phyloP scores from a whole-genome alignment of 176 grass and related monocot species.

The Oropetium thomaeum region DNA sequence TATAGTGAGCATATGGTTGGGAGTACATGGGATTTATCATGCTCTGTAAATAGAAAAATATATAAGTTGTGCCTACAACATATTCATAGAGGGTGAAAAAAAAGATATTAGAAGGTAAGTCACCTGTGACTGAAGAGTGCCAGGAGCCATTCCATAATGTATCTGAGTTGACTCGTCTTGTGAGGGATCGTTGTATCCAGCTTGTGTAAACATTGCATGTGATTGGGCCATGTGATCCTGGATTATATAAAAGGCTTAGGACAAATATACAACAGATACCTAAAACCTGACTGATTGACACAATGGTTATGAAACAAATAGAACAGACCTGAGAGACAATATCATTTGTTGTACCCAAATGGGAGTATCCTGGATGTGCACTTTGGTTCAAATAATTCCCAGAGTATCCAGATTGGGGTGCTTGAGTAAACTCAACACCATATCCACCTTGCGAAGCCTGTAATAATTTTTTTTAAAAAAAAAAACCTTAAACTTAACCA shows the following conservation, averaged over 20 bases:
- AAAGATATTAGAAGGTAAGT: background rate
- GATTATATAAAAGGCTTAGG: slow-evolving; percentile 32
- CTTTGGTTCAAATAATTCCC: slow-evolving; percentile 95
- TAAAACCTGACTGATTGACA: background rate
- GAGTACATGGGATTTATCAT: slow-evolving; percentile 89
- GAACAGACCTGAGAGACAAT: slow-evolving; percentile 74
- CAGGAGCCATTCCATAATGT: slow-evolving; percentile 68
- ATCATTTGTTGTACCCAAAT: slow-evolving; percentile 72
- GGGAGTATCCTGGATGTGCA: slow-evolving; percentile 82
- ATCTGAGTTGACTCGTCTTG: slow-evolving; percentile 93
- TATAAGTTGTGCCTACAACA: background rate
- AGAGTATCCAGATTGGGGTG: slow-evolving; percentile 71
- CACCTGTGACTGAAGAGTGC: slow-evolving; percentile 94
- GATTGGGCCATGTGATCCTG: slow-evolving; percentile 92
- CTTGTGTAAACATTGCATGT: slow-evolving; percentile 94
- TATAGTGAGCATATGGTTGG: slow-evolving; percentile 85
- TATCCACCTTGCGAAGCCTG: slow-evolving; percentile 95
- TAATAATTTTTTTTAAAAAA: too few species aligned
- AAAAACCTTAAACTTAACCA: background rate
- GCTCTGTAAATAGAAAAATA: slow-evolving; percentile 46
- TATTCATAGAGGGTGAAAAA: background rate
- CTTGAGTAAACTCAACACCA: slow-evolving; percentile 93
- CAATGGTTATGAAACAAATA: slow-evolving; percentile 5
- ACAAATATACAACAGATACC: background rate
- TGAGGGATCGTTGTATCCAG: slow-evolving; percentile 75